These are phyloP conservation scores for Colletotrichum horii DNA, from an alignment of 2,329 filamentous ascomycete species.

Conservation along the genomic window DNA sequence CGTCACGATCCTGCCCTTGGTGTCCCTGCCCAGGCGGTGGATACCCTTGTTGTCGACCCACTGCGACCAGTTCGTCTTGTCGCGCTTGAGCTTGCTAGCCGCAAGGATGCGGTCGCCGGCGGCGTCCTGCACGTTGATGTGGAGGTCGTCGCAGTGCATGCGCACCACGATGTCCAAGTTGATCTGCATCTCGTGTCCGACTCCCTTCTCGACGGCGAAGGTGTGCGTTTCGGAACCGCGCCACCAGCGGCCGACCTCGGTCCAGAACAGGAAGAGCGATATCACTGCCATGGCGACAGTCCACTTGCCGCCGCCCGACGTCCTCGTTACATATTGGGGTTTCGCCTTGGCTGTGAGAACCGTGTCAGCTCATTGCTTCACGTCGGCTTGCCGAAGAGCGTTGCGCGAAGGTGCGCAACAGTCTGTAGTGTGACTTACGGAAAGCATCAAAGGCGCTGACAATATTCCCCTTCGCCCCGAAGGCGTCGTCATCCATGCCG, in stretches of 20 bases:
- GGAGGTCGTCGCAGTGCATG: slow-evolving; percentile 88
- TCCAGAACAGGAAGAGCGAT: slow-evolving; percentile 76
- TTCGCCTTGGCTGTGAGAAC: slow-evolving; percentile 84
- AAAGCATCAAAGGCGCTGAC: slow-evolving; percentile 96
- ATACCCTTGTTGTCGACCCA: slow-evolving; percentile 78
- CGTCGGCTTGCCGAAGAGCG: neutral
- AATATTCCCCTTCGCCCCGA: slow-evolving; percentile 74
- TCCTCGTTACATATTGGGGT: slow-evolving; percentile 86
- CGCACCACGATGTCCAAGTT: slow-evolving; percentile 92
- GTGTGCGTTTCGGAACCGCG: slow-evolving; percentile 83
- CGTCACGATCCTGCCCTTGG: slow-evolving; percentile 58
- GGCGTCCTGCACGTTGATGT: slow-evolving; percentile 96
- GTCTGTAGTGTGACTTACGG: slow-evolving; percentile 62
- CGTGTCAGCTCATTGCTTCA: slow-evolving; percentile 23
- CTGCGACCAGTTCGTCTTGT: slow-evolving; percentile 80
- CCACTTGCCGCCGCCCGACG: slow-evolving; percentile 89
- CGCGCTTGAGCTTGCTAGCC: slow-evolving; percentile 72
- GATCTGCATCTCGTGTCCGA: slow-evolving; percentile 87
- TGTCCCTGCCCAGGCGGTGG: slow-evolving; percentile 63
- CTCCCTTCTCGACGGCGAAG: slow-evolving; percentile 91
- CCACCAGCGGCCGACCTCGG: slow-evolving; percentile 85
- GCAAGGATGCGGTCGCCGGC: slow-evolving; percentile 91
- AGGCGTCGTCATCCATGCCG: slow-evolving; percentile 75
- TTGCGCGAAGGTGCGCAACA: neutral
- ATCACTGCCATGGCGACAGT: slow-evolving; percentile 81